Conservation (phyloP, 306 rosid species). For the Cucumis hystrix region DNA sequence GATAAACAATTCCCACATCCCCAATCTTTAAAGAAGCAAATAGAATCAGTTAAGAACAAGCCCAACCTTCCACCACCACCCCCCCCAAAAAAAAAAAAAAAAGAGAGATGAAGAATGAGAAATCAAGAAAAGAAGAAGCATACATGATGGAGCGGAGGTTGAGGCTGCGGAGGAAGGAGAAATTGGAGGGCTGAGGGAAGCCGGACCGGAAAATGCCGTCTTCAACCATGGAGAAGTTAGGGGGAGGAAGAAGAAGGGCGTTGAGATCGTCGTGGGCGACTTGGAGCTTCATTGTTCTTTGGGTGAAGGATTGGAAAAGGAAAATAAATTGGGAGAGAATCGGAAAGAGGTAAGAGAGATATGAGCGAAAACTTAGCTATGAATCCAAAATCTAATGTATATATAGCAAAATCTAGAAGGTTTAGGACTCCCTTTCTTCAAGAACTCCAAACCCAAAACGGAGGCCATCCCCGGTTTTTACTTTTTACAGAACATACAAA, state of each 20-base stretch:
- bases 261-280: conserved; percentile 18
- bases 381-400: not conserved
- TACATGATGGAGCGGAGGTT: conserved; percentile 76
- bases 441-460: not conserved
- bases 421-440: too few species aligned
- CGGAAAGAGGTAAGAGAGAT: not conserved
- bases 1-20: not conserved
- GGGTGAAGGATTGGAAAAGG: not conserved
- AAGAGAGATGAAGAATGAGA: not conserved
- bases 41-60: not conserved
- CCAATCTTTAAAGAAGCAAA: not conserved
- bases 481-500: too few species aligned
- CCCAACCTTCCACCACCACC: not conserved
- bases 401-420: not conserved
- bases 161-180: conserved; percentile 51
- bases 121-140: not conserved
- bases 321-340: not conserved
- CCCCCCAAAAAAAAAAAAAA: not conserved
- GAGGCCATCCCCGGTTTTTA: not conserved
- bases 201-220: conserved; percentile 87
- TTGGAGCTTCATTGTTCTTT: conserved; percentile 21
- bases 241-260: conserved; percentile 49
- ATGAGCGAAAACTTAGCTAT: not conserved
- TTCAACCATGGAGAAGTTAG: conserved; percentile 82
- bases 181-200: conserved; percentile 53